phyloP scores from a whole-genome alignment of 495 filamentous ascomycete species.

The Lepraria neglecta region DNA sequence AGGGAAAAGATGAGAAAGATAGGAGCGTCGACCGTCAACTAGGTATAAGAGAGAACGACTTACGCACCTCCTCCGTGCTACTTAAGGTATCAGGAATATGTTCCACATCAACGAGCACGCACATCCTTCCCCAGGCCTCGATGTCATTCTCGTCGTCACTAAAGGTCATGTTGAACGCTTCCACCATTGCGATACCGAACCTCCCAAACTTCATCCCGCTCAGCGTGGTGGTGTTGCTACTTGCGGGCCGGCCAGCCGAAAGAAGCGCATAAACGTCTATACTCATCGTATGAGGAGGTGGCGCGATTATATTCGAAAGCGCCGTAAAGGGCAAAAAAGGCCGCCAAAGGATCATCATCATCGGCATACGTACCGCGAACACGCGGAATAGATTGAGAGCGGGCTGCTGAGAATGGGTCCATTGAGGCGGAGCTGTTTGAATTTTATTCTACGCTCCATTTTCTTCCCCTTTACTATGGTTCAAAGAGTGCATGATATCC shows the following conservation, averaged over 20 bases:
- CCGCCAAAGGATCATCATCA: background rate
- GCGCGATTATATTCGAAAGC: conserved; percentile 6
- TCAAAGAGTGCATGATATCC: too few relatives aligned
- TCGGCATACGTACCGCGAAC: background rate
- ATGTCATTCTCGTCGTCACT: conserved; percentile 6
- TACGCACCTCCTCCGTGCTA: conserved; percentile 24
- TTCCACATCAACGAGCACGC: conserved; percentile 7
- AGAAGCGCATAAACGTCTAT: conserved; percentile 6
- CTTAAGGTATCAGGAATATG: conserved; percentile 9
- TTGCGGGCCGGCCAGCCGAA: conserved; percentile 6
- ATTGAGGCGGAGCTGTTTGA: background rate
- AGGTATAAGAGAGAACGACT: background rate
- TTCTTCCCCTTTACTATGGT: background rate
- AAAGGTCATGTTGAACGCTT: conserved; percentile 11
- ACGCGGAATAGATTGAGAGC: background rate
- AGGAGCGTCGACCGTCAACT: background rate
- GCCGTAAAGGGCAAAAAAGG: conserved; percentile 5
- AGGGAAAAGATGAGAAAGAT: conserved; percentile 1
- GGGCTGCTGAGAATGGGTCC: background rate
- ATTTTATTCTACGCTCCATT: background rate
- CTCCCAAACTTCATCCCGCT: background rate
- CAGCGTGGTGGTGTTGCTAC: background rate
- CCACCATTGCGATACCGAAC: conserved; percentile 11
- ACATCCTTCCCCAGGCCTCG: background rate
- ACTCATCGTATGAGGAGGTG: conserved; percentile 6